Evolutionary conservation across 352 stramenopile species (phyloP).

Genomic region (Aphanomyces invadans): DNA sequence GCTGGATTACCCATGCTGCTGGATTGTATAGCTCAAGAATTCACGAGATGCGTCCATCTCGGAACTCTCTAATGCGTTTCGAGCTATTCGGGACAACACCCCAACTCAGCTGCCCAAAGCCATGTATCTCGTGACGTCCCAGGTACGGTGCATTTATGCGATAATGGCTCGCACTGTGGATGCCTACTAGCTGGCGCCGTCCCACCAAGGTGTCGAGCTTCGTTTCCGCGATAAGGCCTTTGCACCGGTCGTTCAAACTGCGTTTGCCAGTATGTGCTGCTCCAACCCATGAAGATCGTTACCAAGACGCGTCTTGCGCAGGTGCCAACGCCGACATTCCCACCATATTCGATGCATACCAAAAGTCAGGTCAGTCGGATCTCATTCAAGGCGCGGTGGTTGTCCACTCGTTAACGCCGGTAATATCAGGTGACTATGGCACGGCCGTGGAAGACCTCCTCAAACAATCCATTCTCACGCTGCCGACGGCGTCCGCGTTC

Average conservation of each 20-base stretch:
- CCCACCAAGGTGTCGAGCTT: conserved; percentile 63
- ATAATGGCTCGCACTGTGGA: too few relatives aligned
- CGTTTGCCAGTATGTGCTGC: conserved; percentile 8
- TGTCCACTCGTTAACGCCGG: conserved; percentile 26
- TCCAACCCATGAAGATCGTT: too few relatives aligned
- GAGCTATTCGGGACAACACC: conserved; percentile 30
- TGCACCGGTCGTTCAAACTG: conserved; percentile 34
- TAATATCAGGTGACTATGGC: conserved; percentile 36
- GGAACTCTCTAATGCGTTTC: conserved; percentile 41
- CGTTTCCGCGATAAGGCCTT: conserved; percentile 63
- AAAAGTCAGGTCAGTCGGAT: neutral
- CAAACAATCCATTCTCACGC: conserved; percentile 25
- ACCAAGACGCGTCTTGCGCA: neutral
- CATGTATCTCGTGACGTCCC: conserved; percentile 59
- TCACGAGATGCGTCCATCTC: conserved; percentile 46
- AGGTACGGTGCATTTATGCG: conserved; percentile 24
- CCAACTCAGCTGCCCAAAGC: conserved; percentile 38
- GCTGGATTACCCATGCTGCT: neutral
- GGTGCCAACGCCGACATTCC: conserved; percentile 10
- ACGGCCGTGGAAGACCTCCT: conserved; percentile 43
- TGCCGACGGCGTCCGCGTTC: neutral
- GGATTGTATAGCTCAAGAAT: conserved; percentile 33
- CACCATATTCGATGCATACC: conserved; percentile 10
- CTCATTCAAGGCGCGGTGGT: neutral
- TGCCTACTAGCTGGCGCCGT: conserved; percentile 64